Evolutionary conservation across 345 rosid species (phyloP), one percentile per base, ranked within the genome.

Genomic region (Rhizophora apiculata): DNA sequence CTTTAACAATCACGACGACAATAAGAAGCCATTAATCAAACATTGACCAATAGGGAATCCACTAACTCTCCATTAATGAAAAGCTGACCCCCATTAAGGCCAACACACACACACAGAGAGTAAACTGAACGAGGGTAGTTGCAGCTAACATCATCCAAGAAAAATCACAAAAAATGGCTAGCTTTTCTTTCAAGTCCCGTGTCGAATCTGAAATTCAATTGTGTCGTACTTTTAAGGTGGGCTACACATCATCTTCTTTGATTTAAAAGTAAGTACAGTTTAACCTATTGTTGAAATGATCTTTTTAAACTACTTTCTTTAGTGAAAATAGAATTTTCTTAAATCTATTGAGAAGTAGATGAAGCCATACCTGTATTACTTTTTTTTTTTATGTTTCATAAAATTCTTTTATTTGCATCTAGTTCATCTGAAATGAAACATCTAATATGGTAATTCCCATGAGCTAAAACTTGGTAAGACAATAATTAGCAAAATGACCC

Each of bases 61-160:
- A 79, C 82, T 76, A 54, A 29, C 61, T 32, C 68, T 22, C 2
- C 74, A 77, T 83, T 83, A 82, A 87, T 78, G 79, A 82, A 80
- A 78, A 54, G 76, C 91, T 69, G 64, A 52, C 77, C 71, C 66
- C 56, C 78, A 81, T 76, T 76, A 68, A 64, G 69, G 43, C 60
- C 60, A 56, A 26, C 34, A 31, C 34, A 31, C 34, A 31, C 34
- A 31, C 34, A 31, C 6, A 31, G 6, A 31, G 5, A 31, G 6
- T 4, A 53, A 51, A 60, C 19, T 43, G 54, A 64, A 43, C 19
- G 53, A n/a, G 72, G 67, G 79, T 73, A 80, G 63, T 15, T 68
- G 56, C 60, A 26, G 39, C 68, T 21, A 60, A 54, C 73, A 67
- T 80, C 75, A 63, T 67, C 66, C 67, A 59, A 48, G 56, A 58